phyloP scores from a whole-genome alignment of 805 yeast genomes.

The Kuraishia capsulata region DNA sequence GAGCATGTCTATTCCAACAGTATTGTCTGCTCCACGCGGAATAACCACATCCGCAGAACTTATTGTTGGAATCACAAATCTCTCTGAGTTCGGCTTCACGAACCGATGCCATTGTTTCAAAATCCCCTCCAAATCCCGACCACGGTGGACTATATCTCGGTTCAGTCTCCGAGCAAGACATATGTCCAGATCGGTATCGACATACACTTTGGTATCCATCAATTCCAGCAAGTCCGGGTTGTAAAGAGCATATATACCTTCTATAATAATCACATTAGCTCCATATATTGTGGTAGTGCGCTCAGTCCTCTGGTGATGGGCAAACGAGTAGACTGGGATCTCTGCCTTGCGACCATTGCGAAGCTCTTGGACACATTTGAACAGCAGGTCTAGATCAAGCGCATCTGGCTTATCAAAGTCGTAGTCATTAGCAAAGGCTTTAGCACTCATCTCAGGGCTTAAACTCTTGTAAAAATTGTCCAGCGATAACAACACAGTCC shows the following conservation, averaged over 20 bases:
- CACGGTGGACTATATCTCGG: constrained; percentile 80
- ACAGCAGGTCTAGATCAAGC: constrained; percentile 66
- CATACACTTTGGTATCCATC: constrained; percentile 83
- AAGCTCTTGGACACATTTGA: constrained; percentile 51
- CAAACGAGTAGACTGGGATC: constrained; percentile 66
- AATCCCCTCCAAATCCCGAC: constrained; percentile 76
- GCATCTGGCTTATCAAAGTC: constrained; percentile 90
- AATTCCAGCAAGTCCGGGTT: constrained; percentile 59
- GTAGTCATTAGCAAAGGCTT: constrained; percentile 60
- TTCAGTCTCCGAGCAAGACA: constrained; percentile 84
- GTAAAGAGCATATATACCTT: constrained; percentile 81
- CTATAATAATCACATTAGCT: constrained; percentile 86
- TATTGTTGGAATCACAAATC: constrained; percentile 68
- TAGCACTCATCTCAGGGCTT: constrained; percentile 43
- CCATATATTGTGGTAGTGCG: constrained; percentile 77
- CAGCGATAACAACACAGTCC: constrained; percentile 85
- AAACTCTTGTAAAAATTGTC: constrained; percentile 88
- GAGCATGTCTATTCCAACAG: constrained; percentile 70
- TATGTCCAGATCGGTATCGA: constrained; percentile 89
- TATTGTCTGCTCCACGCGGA: constrained; percentile 85
- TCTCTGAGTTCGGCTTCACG: constrained; percentile 87
- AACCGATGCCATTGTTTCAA: constrained; percentile 83
- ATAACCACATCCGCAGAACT: constrained; percentile 75
- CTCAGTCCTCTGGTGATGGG: constrained; percentile 49
- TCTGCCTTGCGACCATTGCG: constrained; percentile 62